phyloP scores from a whole-genome alignment of 768 basidiomycete species.

The Macrolepiota dolichaula region DNA sequence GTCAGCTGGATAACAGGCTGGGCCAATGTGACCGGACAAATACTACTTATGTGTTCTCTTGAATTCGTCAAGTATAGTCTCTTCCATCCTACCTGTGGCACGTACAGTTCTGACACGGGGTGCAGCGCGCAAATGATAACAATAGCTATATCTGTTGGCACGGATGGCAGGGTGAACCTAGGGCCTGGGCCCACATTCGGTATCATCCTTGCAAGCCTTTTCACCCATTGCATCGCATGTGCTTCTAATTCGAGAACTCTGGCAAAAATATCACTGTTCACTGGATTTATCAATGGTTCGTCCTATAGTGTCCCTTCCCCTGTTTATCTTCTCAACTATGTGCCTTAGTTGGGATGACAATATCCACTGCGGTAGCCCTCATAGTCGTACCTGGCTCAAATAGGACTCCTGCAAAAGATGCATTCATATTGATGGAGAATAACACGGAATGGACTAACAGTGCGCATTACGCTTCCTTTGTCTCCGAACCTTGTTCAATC shows the following conservation, averaged over 20 bases:
- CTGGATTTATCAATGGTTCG: conserved; percentile 52
- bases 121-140: conserved; percentile 57
- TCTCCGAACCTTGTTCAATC: not conserved
- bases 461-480: conserved; percentile 20
- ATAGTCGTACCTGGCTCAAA: conserved; percentile 44
- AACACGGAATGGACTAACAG: conserved; percentile 57
- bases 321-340: not conserved
- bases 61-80: conserved; percentile 46
- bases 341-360: conserved; percentile 45
- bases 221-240: conserved; percentile 54
- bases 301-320: not conserved
- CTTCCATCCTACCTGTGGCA: not conserved
- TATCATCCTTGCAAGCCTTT: conserved; percentile 50
- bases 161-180: conserved; percentile 42
- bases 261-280: conserved; percentile 54
- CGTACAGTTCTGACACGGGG: not conserved
- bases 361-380: conserved; percentile 51
- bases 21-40: conserved; percentile 49
- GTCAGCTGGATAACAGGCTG: conserved; percentile 61
- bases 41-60: conserved; percentile 50
- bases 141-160: conserved; percentile 52
- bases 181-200: conserved; percentile 53
- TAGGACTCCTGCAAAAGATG: conserved; percentile 52
- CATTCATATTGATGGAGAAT: conserved; percentile 59
- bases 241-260: conserved; percentile 54